Base-by-base conservation (phyloP, 2,329 filamentous ascomycete species). In the Beauveria sp. region DNA sequence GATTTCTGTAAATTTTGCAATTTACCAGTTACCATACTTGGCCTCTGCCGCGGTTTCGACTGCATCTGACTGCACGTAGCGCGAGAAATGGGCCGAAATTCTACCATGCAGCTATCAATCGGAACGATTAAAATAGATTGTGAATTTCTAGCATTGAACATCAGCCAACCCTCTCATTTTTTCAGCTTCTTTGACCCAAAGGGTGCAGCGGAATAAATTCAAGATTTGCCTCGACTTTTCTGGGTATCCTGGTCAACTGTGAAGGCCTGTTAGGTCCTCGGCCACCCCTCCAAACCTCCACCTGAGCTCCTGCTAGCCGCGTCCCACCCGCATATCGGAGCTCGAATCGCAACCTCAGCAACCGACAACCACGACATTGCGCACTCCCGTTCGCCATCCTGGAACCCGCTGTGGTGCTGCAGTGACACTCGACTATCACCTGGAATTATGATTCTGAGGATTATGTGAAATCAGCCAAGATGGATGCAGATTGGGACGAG, bases 401-500 rank as follows among this genome's bases (percentile, higher is more conserved):
- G 34, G 42, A 63, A 22, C 45, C 52, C 52, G 18, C 34, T 49
- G 38, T 28, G 34, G 50, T 43, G 45, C 24, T 57, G 40, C 34
- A 60, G 50, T 45, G 54, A 53, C 42, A 28, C 26, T 28, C 24
- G 3, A 50, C 42, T 54, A 34, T 56, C 64, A 40, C 31, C 38
- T 59, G 60, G 64, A 69, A 68, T 65, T 70, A 75, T 77, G 74
- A 64, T 68, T 67, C 67, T 65, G 63, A 65, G 65, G 71, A 74
- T 67, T 69, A 76, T 75, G 72, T 70, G 68, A 67, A 75, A 67
- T 65, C 69, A 67, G 72, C 66, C 70, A 78, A 75, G 71, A 87
- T 87, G 85, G 85, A 88, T 75, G 83, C 80, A 74, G 85, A 87
- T 75, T 88, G 85, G 85, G 84, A 86, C 76, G 84, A 88, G 81